phyloP scores from a whole-genome alignment of 306 rosid species.

The Trifolium repens region DNA sequence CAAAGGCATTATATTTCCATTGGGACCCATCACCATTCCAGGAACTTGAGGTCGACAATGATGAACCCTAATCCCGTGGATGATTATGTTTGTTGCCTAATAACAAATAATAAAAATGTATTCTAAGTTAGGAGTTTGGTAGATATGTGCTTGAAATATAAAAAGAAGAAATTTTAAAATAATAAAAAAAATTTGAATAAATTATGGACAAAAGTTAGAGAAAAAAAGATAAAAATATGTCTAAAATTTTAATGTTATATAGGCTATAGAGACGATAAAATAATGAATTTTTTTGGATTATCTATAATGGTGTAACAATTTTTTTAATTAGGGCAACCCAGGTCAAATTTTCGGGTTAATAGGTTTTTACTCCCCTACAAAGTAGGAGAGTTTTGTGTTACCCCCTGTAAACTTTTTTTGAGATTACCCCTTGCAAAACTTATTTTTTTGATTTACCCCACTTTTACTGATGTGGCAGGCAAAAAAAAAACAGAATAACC shows the following conservation, averaged over 20 bases:
- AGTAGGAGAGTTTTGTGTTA: no score
- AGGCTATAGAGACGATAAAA: not conserved
- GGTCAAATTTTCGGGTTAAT: no score
- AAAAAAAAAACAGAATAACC: no score
- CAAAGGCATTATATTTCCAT: conserved; percentile 32
- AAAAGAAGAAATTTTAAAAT: not conserved
- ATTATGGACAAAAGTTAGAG: no score
- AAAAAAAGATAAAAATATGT: not conserved
- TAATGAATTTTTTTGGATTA: not conserved
- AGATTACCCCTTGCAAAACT: no score
- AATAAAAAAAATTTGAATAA: not conserved
- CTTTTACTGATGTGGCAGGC: no score
- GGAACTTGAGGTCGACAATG: conserved; percentile 40
- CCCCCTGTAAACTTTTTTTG: no score
- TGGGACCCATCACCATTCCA: conserved; percentile 44
- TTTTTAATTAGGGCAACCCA: not conserved
- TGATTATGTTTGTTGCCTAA: conserved; percentile 42
- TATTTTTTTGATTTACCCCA: no score
- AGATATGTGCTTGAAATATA: not conserved
- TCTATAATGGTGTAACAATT: no score
- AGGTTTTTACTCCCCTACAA: no score
- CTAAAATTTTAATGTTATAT: not conserved
- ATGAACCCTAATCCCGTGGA: conserved; percentile 39
- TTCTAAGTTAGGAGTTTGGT: not conserved
- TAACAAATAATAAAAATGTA: conserved; percentile 5